Evolutionary conservation across 2,329 filamentous ascomycete genomes (phyloP).

Genomic region (Madurella fahalii): DNA sequence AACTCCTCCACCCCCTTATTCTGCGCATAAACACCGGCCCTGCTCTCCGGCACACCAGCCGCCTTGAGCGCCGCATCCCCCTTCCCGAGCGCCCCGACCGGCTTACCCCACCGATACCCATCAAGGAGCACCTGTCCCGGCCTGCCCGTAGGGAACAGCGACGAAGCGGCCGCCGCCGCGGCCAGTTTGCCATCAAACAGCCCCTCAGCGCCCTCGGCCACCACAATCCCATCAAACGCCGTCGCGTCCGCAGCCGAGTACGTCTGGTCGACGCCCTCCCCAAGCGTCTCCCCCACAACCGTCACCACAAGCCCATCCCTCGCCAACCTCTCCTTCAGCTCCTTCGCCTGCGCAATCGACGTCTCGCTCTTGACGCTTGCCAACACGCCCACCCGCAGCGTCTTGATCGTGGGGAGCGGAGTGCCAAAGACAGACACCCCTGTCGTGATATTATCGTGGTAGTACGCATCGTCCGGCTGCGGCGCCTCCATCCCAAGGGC

Average conservation of each 20-base stretch:
- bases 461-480: conserved; percentile 57
- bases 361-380: conserved; percentile 39
- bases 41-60: conserved; percentile 40
- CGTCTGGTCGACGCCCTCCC: conserved; percentile 53
- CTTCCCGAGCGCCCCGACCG: conserved; percentile 56
- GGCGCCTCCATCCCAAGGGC: conserved; percentile 59
- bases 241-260: conserved; percentile 63
- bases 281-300: conserved; percentile 58
- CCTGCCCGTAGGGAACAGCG: conserved; percentile 60
- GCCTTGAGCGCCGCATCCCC: conserved; percentile 35
- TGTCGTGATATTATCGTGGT: conserved; percentile 63
- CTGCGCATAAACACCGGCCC: conserved; percentile 40
- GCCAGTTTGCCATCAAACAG: conserved; percentile 48
- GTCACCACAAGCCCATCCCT: conserved; percentile 51
- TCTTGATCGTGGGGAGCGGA: conserved; percentile 56
- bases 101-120: conserved; percentile 66
- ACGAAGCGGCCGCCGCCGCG: conserved; percentile 37
- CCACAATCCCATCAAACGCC: conserved; percentile 59
- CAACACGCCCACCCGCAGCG: conserved; percentile 61
- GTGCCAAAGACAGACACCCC: conserved; percentile 57
- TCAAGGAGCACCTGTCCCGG: conserved; percentile 61
- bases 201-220: conserved; percentile 49
- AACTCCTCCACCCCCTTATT: conserved; percentile 34
- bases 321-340: conserved; percentile 47
- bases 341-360: conserved; percentile 46